Evolutionary conservation across 2,329 filamentous ascomycete species (phyloP), one percentile per base, ranked within the genome.

Genomic region (Pestalotiopsis sp.): DNA sequence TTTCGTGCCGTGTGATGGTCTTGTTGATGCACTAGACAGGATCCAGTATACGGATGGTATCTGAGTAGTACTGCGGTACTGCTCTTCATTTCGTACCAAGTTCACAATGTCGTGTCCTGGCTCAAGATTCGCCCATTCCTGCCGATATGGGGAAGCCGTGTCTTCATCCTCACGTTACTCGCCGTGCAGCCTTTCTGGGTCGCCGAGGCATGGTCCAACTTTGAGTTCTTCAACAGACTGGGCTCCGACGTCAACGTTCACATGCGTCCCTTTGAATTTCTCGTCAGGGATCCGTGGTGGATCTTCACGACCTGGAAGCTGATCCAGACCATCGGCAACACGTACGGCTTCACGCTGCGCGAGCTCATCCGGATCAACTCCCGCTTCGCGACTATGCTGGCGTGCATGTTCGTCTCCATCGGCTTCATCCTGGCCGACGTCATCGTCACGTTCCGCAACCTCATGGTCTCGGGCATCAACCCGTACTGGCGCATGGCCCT

Each of bases 231-330:
- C 77, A 88, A 89, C 71, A 83, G 83, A 38, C 80, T 85, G 71
- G 62, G 62, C 4, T 85, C 83, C 72, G 77, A 81, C 38, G 76
- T 90, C 0, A 91, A 91, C 73, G 74, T 81, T 4, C 80, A 79
- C 3, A 90, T 88, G 0, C 78, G 89, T 20, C 89, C 89, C 0
- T 85, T 86, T 65, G 89, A 91, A 75, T 87, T 88, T 2, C 75
- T 91, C 1, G 89, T 88, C 73, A 84, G 89, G 11, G 90, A 92
- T 71, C 90, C 90, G 0, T 92, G 90, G 90, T 92, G 90, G 90
- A 85, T 92, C 20, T 89, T 90, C 71, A 90, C 89, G 0, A 86
- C 85, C 1, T 73, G 84, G 69, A 87, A 83, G 25, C 80, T 92
- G 3, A 87, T 91, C 75, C 90, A 85, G 81, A 89, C 89, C 60